phyloP scores from a whole-genome alignment of 163 green algal species.

The Chlorella variabilis region DNA sequence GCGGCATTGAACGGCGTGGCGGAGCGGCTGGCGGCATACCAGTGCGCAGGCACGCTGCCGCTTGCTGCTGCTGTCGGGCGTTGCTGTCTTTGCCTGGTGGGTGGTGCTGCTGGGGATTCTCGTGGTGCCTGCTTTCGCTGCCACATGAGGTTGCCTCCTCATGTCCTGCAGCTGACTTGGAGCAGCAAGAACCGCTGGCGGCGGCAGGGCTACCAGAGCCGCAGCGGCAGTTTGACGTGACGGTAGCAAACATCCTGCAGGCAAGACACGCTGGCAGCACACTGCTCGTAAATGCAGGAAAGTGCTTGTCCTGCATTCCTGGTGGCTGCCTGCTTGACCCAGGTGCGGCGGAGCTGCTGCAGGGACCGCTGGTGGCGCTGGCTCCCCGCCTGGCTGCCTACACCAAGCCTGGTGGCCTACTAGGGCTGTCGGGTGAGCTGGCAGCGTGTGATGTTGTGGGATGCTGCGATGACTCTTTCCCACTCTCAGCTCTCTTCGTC shows the following conservation, averaged over 20 bases:
- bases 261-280: not conserved
- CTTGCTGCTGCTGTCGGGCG: not conserved
- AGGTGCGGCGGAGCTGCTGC: not conserved
- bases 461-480: no score
- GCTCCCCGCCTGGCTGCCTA: slow-evolving; percentile 60
- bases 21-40: slow-evolving; percentile 12
- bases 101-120: not conserved
- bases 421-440: slow-evolving; percentile 70
- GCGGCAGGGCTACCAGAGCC: not conserved
- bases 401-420: slow-evolving; percentile 53
- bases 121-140: not conserved
- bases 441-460: no score
- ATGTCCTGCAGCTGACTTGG: slow-evolving; percentile 11
- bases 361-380: slow-evolving; percentile 79
- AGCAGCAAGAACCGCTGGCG: slow-evolving; percentile 13
- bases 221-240: slow-evolving; percentile 31
- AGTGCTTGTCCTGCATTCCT: not conserved
- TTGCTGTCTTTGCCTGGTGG: not conserved
- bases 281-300: not conserved
- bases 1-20: slow-evolving; percentile 74
- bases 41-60: slow-evolving; percentile 47
- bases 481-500: no score
- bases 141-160: not conserved
- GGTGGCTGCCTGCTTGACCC: not conserved
- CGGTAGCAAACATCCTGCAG: slow-evolving; percentile 87